These are phyloP conservation scores for Scleromitrula shiraiana DNA, from an alignment of 2,329 filamentous ascomycete species.

Conservation along the genomic window DNA sequence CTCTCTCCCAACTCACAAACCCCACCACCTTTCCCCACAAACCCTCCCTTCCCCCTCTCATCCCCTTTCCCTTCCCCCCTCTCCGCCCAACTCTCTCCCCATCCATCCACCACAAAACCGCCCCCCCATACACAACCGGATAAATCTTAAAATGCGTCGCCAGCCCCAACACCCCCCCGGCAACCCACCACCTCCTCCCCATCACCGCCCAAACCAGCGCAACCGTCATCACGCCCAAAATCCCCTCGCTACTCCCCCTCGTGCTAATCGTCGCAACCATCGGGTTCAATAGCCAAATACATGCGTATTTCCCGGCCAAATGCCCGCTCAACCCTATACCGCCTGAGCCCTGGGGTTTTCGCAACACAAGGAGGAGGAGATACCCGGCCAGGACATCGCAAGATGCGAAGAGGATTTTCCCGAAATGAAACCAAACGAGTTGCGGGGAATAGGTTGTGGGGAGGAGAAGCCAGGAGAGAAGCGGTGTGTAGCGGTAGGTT, in stretches of 20 bases:
- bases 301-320: constrained; percentile 65
- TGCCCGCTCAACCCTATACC: constrained; percentile 30
- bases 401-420: constrained; percentile 77
- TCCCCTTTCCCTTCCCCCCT: constrained; percentile 6
- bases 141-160: constrained; percentile 98
- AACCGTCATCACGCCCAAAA: constrained; percentile 78
- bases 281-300: constrained; percentile 90
- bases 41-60: background rate
- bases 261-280: constrained; percentile 98
- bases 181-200: constrained; percentile 50
- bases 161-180: constrained; percentile 70
- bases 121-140: constrained; percentile 86
- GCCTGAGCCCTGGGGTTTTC: too few species aligned
- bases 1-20: constrained; percentile 3
- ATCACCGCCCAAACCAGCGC: constrained; percentile 77
- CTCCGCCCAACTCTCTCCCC: constrained; percentile 40
- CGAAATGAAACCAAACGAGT: constrained; percentile 58
- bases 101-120: constrained; percentile 76
- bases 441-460: constrained; percentile 58
- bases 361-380: constrained; percentile 55
- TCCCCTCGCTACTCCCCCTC: constrained; percentile 83
- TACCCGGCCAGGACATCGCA: constrained; percentile 81
- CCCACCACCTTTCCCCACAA: constrained; percentile 12
- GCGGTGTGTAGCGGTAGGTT: constrained; percentile 93
- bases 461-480: constrained; percentile 83